Evolutionary conservation across 768 basidiomycete genomes (phyloP), one percentile per base, ranked within the genome.

Genomic region (Mycena rosella): DNA sequence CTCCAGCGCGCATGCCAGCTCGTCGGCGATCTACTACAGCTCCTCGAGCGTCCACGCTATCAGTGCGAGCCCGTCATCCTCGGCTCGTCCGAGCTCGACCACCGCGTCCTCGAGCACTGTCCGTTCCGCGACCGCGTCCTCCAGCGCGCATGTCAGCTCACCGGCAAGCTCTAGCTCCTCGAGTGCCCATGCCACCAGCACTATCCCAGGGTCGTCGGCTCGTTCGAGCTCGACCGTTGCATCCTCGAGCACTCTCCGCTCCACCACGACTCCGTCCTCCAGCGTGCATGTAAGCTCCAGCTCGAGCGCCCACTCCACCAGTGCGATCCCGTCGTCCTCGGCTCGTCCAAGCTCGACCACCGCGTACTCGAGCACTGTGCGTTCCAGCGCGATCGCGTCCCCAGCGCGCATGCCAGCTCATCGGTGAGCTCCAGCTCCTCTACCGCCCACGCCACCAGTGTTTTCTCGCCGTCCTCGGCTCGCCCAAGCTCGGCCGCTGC

Each of bases 1-100:
- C 11, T 34, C 32, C 32, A 34, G 26, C 22, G 60, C 27, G 26
- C 38, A n/a, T 14, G 20, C 49, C 15, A 62, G 70, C 42, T 34
- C 29, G n/a, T 27, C 44, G n/a, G 5, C 32, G 11, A 34, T 5
- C 32, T n/a, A n/a, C n/a, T n/a, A n/a, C n/a, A n/a, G 18, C 30
- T 47, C 29, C 42, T 2, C 30, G 30, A 8, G 45, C 22, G n/a
- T n/a, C 14, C 17, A 11, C 6, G 24, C 17, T 29, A 27, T 20
- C 1, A 8, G 10, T 30, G 26, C 30, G 4, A 34, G n/a, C n/a
- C n/a, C 17, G 22, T 47, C 44, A 1, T 59, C 58, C 5, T 30
- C 58, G 20, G 45, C 32, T 22, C 58, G 29, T 22, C 24, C 58
- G 5, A 59, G 44, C 44, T 44, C 24, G 17, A n/a, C 58, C 34